These are phyloP conservation scores for Syncephalastrum racemosum DNA, from an alignment of 371 early-diverging fungal species.

Conservation along the genomic window DNA sequence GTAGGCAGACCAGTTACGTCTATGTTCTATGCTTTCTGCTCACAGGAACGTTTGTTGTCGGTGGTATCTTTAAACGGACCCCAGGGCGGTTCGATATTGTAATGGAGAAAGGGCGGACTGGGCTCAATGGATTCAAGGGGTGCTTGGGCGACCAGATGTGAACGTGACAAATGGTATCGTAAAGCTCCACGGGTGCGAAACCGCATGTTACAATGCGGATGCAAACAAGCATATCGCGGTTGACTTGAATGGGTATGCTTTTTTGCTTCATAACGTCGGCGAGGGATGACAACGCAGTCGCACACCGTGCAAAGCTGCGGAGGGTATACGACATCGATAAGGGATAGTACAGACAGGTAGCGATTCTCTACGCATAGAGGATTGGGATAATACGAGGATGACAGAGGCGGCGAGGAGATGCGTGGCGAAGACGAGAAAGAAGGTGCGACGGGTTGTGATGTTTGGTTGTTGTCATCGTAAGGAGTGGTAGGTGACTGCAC, in stretches of 20 bases:
- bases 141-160: slow-evolving; percentile 20
- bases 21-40: too few species aligned
- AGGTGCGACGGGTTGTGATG: background rate
- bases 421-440: background rate
- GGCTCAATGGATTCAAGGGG: slow-evolving; percentile 2
- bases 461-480: background rate
- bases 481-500: background rate
- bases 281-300: slow-evolving; percentile 6
- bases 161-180: slow-evolving; percentile 18
- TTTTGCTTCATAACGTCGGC: too few species aligned
- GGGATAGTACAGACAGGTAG: slow-evolving; percentile 16
- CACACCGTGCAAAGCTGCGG: slow-evolving; percentile 17
- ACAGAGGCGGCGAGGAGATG: background rate
- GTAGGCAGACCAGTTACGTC: too few species aligned
- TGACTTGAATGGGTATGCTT: background rate
- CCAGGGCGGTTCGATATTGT: slow-evolving; percentile 6
- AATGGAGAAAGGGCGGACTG: slow-evolving; percentile 15
- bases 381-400: slow-evolving; percentile 14
- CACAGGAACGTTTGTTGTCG: too few species aligned
- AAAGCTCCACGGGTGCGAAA: slow-evolving; percentile 19
- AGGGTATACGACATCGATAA: slow-evolving; percentile 22
- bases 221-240: slow-evolving; percentile 18
- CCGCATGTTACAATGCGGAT: slow-evolving; percentile 20
- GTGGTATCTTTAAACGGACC: slow-evolving; percentile 8
- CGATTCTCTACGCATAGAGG: slow-evolving; percentile 20